These are phyloP conservation scores for Aspergillus asperescens DNA, from an alignment of 495 filamentous ascomycete genomes.

Conservation along the genomic window DNA sequence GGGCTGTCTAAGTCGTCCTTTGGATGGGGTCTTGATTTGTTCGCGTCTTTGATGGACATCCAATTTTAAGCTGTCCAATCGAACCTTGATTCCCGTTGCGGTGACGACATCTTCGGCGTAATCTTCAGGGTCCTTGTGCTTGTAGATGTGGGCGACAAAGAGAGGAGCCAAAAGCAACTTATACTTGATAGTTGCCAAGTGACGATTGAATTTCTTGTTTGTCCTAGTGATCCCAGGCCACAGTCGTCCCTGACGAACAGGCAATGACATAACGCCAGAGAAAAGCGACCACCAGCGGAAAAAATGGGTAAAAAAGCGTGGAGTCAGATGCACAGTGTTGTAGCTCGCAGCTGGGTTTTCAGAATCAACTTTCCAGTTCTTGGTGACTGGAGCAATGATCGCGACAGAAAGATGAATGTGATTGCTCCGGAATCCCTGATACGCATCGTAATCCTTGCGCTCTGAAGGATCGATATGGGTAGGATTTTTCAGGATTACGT, in stretches of 20 bases:
- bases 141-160: slow-evolving; percentile 95
- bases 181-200: slow-evolving; percentile 96
- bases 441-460: slow-evolving; percentile 76
- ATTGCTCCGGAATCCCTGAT: slow-evolving; percentile 86
- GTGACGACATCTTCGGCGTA: slow-evolving; percentile 73
- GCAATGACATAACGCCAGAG: slow-evolving; percentile 88
- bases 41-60: slow-evolving; percentile 94
- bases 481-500: slow-evolving; percentile 79
- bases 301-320: slow-evolving; percentile 96
- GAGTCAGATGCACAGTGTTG: slow-evolving; percentile 88
- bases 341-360: slow-evolving; percentile 75
- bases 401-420: slow-evolving; percentile 93
- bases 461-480: slow-evolving; percentile 56
- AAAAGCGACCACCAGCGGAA: slow-evolving; percentile 98
- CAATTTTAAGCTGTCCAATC: slow-evolving; percentile 90
- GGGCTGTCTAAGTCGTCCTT: slow-evolving; percentile 62
- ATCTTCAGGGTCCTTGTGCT: slow-evolving; percentile 93
- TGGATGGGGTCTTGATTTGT: slow-evolving; percentile 74
- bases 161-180: slow-evolving; percentile 86
- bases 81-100: slow-evolving; percentile 89
- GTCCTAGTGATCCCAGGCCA: slow-evolving; percentile 92
- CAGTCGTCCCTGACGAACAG: slow-evolving; percentile 82
- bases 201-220: slow-evolving; percentile 96
- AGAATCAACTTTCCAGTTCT: slow-evolving; percentile 68
- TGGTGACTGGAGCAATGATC: slow-evolving; percentile 72